These are phyloP conservation scores for Magnolia kwangsiensis DNA, from an alignment of 164 flowering plant genomes.

Conservation along the genomic window DNA sequence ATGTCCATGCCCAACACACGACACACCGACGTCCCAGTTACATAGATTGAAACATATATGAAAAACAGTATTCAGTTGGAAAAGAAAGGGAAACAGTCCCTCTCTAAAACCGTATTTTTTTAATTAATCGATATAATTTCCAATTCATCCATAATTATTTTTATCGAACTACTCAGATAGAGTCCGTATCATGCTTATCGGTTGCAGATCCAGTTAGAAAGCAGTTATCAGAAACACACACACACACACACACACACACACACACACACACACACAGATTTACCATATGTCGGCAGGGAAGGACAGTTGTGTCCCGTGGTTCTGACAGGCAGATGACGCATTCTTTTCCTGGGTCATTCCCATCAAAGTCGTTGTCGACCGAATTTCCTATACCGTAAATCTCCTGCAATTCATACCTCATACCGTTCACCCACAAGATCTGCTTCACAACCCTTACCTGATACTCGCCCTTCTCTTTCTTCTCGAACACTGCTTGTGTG, in stretches of 20 bases:
- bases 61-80: neutral
- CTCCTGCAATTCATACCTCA: slow-evolving; percentile 96
- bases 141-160: neutral
- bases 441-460: slow-evolving; percentile 80
- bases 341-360: slow-evolving; percentile 89
- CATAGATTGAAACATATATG: neutral
- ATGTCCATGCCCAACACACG: no score
- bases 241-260: neutral
- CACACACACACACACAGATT: neutral
- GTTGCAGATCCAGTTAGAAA: neutral
- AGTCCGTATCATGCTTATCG: neutral
- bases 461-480: slow-evolving; percentile 72
- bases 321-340: slow-evolving; percentile 97
- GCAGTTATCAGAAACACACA: neutral
- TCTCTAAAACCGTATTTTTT: neutral
- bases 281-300: slow-evolving; percentile 99
- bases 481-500: slow-evolving; percentile 80
- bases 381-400: slow-evolving; percentile 97
- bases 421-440: slow-evolving; percentile 81
- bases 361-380: slow-evolving; percentile 70
- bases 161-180: neutral
- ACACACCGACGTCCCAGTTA: neutral
- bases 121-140: neutral
- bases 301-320: slow-evolving; percentile 93
- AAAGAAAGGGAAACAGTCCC: neutral